Percentiles rank a stretch among this genome's conserved stretches.
phyloP scores from a whole-genome alignment of 2,329 filamentous ascomycete species.

The Aspergillus sp. region DNA sequence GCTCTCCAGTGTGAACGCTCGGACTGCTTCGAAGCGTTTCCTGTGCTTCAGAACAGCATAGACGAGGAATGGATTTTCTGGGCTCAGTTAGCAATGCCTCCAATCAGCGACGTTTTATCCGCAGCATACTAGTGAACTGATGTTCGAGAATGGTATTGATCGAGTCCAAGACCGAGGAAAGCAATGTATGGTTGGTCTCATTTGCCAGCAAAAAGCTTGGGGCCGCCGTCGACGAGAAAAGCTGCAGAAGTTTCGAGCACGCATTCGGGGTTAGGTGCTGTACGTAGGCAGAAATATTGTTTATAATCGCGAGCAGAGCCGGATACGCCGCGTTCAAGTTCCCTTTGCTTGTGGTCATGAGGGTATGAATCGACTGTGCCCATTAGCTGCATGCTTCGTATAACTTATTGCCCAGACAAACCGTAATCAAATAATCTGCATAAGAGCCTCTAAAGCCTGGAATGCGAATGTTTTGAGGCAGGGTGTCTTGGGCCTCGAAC shows the following conservation, averaged over 20 bases:
- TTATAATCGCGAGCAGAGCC: conserved; percentile 80
- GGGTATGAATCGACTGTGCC: conserved; percentile 69
- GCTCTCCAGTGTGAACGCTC: conserved; percentile 82
- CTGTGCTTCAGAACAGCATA: conserved; percentile 69
- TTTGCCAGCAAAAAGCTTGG: conserved; percentile 88
- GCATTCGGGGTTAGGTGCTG: conserved; percentile 65
- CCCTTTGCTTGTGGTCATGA: conserved; percentile 86
- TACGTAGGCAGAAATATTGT: conserved; percentile 81
- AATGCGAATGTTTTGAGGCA: conserved; percentile 73
- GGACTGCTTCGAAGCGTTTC: conserved; percentile 73
- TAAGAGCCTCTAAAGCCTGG: conserved; percentile 80
- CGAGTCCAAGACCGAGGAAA: conserved; percentile 75
- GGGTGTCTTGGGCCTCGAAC: conserved; percentile 79
- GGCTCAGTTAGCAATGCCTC: conserved; percentile 12
- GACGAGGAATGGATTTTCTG: conserved; percentile 72
- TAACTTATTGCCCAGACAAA: conserved; percentile 23
- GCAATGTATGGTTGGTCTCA: conserved; percentile 74
- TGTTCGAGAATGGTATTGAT: conserved; percentile 87
- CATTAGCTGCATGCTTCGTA: conserved; percentile 15
- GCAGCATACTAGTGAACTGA: conserved; percentile 60
- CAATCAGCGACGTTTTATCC: not conserved
- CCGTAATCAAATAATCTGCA: conserved; percentile 85
- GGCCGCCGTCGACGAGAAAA: conserved; percentile 86
- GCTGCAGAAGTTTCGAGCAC: conserved; percentile 72
- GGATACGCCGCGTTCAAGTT: conserved; percentile 87